Base-by-base conservation (phyloP, 176 grass and related monocot genomes). In the Zoysia pacifica region DNA sequence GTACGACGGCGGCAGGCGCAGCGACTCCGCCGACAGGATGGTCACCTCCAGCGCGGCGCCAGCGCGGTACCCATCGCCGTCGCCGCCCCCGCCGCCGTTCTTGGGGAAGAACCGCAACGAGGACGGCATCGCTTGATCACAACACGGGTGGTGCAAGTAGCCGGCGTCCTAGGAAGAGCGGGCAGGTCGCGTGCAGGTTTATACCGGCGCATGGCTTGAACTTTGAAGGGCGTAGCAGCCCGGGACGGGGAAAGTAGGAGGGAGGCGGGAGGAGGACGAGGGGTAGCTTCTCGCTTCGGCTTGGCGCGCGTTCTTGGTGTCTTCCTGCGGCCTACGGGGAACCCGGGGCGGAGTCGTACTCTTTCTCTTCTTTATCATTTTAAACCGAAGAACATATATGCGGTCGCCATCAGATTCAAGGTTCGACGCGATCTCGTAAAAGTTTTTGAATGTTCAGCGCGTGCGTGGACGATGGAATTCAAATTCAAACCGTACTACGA, bases 1-100 rank as follows among this genome's bases (percentile, higher is more conserved):
- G 65, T 72, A 69, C 7, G 76, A 84, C 43, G 89, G 89, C 12
- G 89, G 87, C 4, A 86, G 79, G 47, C 85, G 77, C 9, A 99
- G 84, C 56, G 86, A 86, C 55, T 95, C 92, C 9, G 96, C 92
- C 2, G 92, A 95, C 38, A 99, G 84, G 1, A 99, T 72, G 7
- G 92, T 93, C 43, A 99, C 73, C 86, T 99, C 97, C 18, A 99
- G 90, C 35, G 56, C 79, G 6, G 91, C 69, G 39, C 82, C 72
- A 37, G 4, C 59, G 39, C 19, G 37, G 19, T 52, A 84, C 76
- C 58, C 70, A 11, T 71, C 87, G 47, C 53, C 70, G 28, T 11
- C 62, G 19, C 80, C 74, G 7, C 13, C 79, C 49, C 4, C 37
- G 65, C 51, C 79, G 44, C 44, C 28, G 61, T 71, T 75, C 72